Base-by-base conservation (phyloP, 179 eudicot genomes). In the Drosera spatulata region DNA sequence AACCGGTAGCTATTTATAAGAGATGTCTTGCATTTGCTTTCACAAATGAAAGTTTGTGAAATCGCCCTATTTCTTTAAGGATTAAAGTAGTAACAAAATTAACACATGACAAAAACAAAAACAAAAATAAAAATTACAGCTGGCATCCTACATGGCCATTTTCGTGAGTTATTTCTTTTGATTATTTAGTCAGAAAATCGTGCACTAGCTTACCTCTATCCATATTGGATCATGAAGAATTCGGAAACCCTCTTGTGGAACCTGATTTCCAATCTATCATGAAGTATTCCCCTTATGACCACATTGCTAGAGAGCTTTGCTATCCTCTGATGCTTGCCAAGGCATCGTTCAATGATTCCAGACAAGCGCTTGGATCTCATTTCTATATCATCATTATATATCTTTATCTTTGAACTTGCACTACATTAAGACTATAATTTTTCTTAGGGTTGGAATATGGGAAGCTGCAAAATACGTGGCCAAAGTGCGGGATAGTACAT, bases 401-500 rank as follows among this genome's bases (percentile, higher is more conserved):
- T n/a, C n/a, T n/a, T n/a, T n/a, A n/a, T n/a, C n/a, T n/a, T n/a
- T n/a, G n/a, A n/a, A n/a, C n/a, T n/a, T n/a, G n/a, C n/a, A n/a
- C n/a, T n/a, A n/a, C n/a, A n/a, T n/a, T n/a, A 42, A 46, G 13
- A 50, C 37, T 48, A 8, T 49, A 0, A n/a, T 39, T 12, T 9
- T 10, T 53, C 44, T 60, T 75, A 91, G 98, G 77, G 98, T 91
- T 71, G 96, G 98, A 59, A 87, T 84, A 57, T 88, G 96, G 98
- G 98, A 91, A 80, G 89, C 96, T 66, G 96, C 98, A 6, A 91
- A 91, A 78, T 91, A 91, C 91, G 96, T 91, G 69, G 95, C 96
- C 42, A 85, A 78, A 76, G 64, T 86, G 46, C 84, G 98, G 39
- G 98, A 88, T 41, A 69, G 11, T 44, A 71, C 89, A 39, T 91